phyloP scores from a whole-genome alignment of 2,329 filamentous ascomycete species.

The Microsporum canis region DNA sequence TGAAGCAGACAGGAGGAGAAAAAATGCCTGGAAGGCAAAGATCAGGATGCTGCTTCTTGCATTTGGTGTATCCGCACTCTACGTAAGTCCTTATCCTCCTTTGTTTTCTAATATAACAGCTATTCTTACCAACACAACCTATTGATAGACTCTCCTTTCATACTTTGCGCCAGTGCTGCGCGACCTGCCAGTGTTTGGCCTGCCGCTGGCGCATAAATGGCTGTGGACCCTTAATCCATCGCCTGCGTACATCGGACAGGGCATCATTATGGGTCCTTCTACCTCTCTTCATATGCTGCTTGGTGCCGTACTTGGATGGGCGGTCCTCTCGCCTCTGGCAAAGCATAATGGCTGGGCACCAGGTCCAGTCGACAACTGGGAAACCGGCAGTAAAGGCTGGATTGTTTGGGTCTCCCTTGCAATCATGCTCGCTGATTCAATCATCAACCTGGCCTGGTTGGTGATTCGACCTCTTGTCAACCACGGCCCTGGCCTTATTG shows the following conservation, averaged over 20 bases:
- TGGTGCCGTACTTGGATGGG: slow-evolving; percentile 84
- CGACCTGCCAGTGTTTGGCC: slow-evolving; percentile 76
- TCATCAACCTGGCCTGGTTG: slow-evolving; percentile 77
- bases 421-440: slow-evolving; percentile 90
- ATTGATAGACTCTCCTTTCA: slow-evolving; percentile 61
- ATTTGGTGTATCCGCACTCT: slow-evolving; percentile 48
- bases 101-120: background rate
- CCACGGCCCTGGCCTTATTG: slow-evolving; percentile 31
- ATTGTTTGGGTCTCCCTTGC: slow-evolving; percentile 94
- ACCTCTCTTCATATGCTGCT: slow-evolving; percentile 94
- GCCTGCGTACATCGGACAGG: slow-evolving; percentile 92
- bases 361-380: slow-evolving; percentile 78
- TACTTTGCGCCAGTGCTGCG: slow-evolving; percentile 83
- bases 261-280: slow-evolving; percentile 94
- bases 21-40: slow-evolving; percentile 49
- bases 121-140: background rate
- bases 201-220: slow-evolving; percentile 63
- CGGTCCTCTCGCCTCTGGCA: slow-evolving; percentile 74
- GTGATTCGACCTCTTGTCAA: slow-evolving; percentile 51
- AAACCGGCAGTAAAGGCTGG: slow-evolving; percentile 90
- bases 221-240: slow-evolving; percentile 95
- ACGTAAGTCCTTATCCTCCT: slow-evolving; percentile 27
- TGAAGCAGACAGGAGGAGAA: slow-evolving; percentile 13
- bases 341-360: slow-evolving; percentile 82
- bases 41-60: slow-evolving; percentile 49